Conservation (phyloP, 306 rosid genomes). For the Ormosia semicastrata region DNA sequence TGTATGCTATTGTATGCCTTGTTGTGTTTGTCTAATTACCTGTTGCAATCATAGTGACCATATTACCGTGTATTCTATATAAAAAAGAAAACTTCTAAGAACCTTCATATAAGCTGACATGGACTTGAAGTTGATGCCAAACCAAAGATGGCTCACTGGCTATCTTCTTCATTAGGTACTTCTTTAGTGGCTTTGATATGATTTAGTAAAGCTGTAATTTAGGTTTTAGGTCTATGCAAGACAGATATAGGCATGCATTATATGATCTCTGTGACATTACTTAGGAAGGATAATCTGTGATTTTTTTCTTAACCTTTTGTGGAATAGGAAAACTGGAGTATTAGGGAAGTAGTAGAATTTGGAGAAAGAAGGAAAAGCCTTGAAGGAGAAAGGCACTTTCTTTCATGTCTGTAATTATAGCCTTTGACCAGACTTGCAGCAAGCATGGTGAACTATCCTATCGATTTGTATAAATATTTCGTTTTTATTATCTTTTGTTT, state of each 20-base stretch:
- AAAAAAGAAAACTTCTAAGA: neutral
- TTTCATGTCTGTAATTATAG: slow-evolving; percentile 1
- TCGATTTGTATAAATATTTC: neutral
- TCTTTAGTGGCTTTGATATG: neutral
- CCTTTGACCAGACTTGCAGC: neutral
- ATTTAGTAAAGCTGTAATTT: neutral
- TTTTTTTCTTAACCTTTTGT: neutral
- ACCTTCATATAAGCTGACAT: neutral
- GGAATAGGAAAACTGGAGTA: neutral
- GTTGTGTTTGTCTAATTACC: neutral
- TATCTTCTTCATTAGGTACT: neutral
- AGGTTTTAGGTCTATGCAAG: neutral
- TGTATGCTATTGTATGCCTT: neutral
- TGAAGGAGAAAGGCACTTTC: neutral
- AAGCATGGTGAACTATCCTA: slow-evolving; percentile 8
- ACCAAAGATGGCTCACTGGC: neutral
- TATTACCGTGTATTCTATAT: neutral
- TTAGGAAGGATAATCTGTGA: neutral
- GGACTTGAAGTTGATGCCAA: neutral
- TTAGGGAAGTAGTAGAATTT: neutral
- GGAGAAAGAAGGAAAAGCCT: slow-evolving; percentile 1
- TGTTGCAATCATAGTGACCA: neutral
- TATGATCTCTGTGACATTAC: neutral
- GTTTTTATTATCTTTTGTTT: neutral
- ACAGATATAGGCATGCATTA: slow-evolving; percentile 1